Conservation (phyloP, 2,329 filamentous ascomycete genomes). For the Hypoxylon sp. region DNA sequence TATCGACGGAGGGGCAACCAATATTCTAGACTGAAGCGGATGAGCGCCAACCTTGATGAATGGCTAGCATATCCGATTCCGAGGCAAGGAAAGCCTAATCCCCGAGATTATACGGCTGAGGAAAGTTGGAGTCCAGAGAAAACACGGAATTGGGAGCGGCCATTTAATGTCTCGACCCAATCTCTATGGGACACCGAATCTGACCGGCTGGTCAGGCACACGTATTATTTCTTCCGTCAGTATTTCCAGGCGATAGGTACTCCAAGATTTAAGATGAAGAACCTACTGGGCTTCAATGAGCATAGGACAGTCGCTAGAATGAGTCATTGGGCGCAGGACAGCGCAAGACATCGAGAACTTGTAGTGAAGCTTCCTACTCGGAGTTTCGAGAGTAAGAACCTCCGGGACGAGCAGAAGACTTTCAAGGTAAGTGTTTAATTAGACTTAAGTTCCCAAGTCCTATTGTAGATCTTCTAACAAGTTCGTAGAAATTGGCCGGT, state of each 20-base stretch:
- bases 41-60: not conserved
- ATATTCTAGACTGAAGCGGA: not conserved
- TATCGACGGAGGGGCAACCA: slow-evolving; percentile 11
- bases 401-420: slow-evolving; percentile 9
- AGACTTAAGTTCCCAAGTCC: not conserved
- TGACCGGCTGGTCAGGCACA: not conserved
- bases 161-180: not conserved
- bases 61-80: slow-evolving; percentile 4
- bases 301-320: not conserved
- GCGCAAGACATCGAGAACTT: not conserved
- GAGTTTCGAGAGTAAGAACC: not conserved
- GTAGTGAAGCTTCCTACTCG: not conserved
- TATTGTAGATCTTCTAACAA: slow-evolving; percentile 11
- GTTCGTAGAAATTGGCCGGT: slow-evolving; percentile 31
- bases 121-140: not conserved
- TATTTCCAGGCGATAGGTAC: not conserved
- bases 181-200: not conserved
- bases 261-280: not conserved
- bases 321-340: not conserved
- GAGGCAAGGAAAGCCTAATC: not conserved
- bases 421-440: slow-evolving; percentile 18
- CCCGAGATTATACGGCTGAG: not conserved
- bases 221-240: not conserved
- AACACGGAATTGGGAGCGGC: not conserved
- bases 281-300: not conserved